These are phyloP conservation scores for Colletotrichum sp. DNA, from an alignment of 2,329 filamentous ascomycete genomes.

Conservation along the genomic window DNA sequence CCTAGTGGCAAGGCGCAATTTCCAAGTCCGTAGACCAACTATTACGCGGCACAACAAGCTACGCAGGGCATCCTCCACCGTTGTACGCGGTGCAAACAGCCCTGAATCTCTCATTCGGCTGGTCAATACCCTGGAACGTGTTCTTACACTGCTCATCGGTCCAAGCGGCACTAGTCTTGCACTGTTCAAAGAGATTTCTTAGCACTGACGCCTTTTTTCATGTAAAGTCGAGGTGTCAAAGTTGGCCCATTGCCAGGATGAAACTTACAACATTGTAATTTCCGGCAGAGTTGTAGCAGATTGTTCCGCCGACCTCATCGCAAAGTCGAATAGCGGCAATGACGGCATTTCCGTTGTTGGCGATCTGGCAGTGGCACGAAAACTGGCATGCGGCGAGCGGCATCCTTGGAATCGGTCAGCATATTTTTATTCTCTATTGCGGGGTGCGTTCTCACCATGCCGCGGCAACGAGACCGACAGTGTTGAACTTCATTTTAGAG, in stretches of 20 bases:
- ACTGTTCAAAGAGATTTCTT: background rate
- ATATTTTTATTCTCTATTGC: background rate
- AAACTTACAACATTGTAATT: background rate
- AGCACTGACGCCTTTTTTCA: background rate
- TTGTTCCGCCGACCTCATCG: background rate
- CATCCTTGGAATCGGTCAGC: background rate
- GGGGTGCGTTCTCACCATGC: background rate
- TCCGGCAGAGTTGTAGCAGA: background rate
- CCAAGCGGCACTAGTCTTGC: background rate
- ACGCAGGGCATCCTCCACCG: background rate
- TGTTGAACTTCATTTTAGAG: background rate
- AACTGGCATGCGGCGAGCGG: background rate
- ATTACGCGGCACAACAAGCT: background rate
- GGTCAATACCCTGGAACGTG: background rate
- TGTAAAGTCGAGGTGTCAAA: background rate
- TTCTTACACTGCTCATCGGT: background rate
- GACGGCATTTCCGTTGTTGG: background rate
- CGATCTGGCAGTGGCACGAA: background rate
- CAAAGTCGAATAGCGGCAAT: background rate
- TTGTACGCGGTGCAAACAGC: background rate
- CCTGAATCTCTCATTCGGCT: background rate
- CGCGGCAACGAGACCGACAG: background rate
- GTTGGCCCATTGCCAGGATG: fast-evolving
- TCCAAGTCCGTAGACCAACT: background rate
- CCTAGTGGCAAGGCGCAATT: background rate